Evolutionary conservation across 192 early-diverging fungal species (phyloP).

Genomic region (Backusella mclennaniae): DNA sequence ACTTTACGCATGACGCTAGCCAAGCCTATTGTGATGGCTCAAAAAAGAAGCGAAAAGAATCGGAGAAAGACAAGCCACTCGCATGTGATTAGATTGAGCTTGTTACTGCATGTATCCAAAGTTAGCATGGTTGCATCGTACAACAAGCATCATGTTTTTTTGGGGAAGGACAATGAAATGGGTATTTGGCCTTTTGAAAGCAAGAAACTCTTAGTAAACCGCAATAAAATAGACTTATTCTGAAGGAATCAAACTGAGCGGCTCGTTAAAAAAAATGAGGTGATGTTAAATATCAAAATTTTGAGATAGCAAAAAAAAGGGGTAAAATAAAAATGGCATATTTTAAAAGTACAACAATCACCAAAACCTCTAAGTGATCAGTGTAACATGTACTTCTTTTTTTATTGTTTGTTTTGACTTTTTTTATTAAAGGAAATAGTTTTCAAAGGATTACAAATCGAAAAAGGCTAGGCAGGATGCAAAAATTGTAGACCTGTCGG

Average conservation of each 20-base stretch:
- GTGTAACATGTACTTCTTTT: not conserved
- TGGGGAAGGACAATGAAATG: not conserved
- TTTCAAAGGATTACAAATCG: not conserved
- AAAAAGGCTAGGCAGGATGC: not conserved
- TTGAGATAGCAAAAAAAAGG: not conserved
- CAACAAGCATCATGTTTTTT: not conserved
- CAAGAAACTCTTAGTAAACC: not conserved
- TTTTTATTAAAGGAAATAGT: not conserved
- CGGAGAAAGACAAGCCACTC: not conserved
- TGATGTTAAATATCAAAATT: not conserved
- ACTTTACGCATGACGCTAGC: constrained; percentile 74
- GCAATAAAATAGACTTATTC: not conserved
- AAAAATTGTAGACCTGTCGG: not conserved
- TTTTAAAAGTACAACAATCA: not conserved
- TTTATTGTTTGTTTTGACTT: not conserved
- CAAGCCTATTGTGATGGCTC: not conserved
- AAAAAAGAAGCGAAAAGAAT: not conserved
- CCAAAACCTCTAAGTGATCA: not conserved
- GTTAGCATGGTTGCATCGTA: not conserved
- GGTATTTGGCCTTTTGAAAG: not conserved
- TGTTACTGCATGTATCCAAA: not conserved
- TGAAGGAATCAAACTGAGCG: not conserved
- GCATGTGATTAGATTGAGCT: not conserved
- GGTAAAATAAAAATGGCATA: not conserved
- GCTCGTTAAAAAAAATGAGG: not conserved